phyloP scores from a whole-genome alignment of 2,329 filamentous ascomycete genomes.

The Talaromyces atroroseus region DNA sequence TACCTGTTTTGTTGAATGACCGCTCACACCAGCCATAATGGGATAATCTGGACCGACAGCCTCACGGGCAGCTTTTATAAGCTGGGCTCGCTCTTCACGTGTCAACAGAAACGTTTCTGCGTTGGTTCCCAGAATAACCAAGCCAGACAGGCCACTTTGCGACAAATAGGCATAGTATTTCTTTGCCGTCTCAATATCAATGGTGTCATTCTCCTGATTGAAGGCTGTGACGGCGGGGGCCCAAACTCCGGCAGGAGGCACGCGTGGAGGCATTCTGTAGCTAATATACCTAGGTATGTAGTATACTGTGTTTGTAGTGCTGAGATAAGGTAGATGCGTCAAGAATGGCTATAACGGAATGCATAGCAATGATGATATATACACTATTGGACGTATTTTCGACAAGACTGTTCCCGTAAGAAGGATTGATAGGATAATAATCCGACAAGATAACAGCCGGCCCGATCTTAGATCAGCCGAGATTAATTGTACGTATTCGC shows the following conservation, averaged over 20 bases:
- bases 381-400: too few relatives aligned
- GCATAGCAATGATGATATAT: too few relatives aligned
- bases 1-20: constrained; percentile 60
- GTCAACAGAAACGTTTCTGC: constrained; percentile 54
- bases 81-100: constrained; percentile 52
- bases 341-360: too few relatives aligned
- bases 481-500: too few relatives aligned
- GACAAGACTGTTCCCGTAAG: too few relatives aligned
- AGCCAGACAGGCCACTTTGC: constrained; percentile 45
- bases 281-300: too few relatives aligned
- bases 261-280: constrained; percentile 15
- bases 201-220: constrained; percentile 44
- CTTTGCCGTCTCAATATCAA: constrained; percentile 45
- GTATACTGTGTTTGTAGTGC: too few relatives aligned
- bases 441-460: too few relatives aligned
- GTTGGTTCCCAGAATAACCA: constrained; percentile 53
- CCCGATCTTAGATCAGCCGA: too few relatives aligned
- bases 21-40: constrained; percentile 59
- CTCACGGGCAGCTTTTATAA: constrained; percentile 52
- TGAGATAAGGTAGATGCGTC: too few relatives aligned
- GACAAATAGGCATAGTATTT: constrained; percentile 51
- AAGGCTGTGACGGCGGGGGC: constrained; percentile 53
- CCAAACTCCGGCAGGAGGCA: constrained; percentile 42
- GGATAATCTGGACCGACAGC: constrained; percentile 52
- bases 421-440: too few relatives aligned